A percentile compares a stretch with the other conserved stretches of the same genome.
Evolutionary conservation across 2,329 filamentous ascomycete species (phyloP).

Genomic region (Colletotrichum cereale): DNA sequence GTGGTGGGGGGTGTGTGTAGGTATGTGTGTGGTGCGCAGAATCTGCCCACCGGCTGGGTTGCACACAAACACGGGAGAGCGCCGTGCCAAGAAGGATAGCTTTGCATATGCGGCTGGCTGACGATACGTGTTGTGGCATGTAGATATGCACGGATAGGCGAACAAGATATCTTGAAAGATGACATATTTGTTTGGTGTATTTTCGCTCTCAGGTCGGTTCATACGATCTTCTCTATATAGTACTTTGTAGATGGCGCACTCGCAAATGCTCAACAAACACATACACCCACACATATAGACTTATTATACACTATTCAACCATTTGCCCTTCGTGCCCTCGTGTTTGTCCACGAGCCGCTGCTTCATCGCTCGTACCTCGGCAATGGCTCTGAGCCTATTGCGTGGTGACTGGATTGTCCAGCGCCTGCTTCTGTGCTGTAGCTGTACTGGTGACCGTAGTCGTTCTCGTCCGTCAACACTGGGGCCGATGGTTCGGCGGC

Average conservation of each 20-base stretch:
- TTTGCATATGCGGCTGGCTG: not conserved
- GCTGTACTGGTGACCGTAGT: slow-evolving; percentile 55
- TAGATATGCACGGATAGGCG: not conserved
- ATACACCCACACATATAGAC: slow-evolving; percentile 6
- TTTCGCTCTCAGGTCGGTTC: slow-evolving; percentile 34
- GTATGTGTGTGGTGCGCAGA: not conserved
- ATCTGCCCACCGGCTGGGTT: not conserved
- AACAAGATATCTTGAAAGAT: not conserved
- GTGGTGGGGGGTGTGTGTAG: not conserved
- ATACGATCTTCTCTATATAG: slow-evolving; percentile 35
- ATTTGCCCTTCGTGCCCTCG: slow-evolving; percentile 20
- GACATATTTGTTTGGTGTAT: slow-evolving; percentile 29
- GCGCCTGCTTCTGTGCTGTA: slow-evolving; percentile 33
- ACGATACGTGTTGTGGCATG: not conserved
- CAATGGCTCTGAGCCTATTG: slow-evolving; percentile 46
- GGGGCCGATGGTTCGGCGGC: slow-evolving; percentile 67
- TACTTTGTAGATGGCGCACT: slow-evolving; percentile 35
- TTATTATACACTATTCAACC: slow-evolving; percentile 39
- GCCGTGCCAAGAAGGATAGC: slow-evolving; percentile 32
- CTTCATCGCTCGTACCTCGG: slow-evolving; percentile 52
- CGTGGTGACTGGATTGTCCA: slow-evolving; percentile 25
- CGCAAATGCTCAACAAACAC: slow-evolving; percentile 32
- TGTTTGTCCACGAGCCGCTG: not conserved
- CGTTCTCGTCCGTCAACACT: slow-evolving; percentile 66
- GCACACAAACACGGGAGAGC: slow-evolving; percentile 14